Evolutionary conservation across 805 yeast genomes (phyloP), one percentile per base, ranked within the genome.

Genomic region (Ogataea thermomethanolica): DNA sequence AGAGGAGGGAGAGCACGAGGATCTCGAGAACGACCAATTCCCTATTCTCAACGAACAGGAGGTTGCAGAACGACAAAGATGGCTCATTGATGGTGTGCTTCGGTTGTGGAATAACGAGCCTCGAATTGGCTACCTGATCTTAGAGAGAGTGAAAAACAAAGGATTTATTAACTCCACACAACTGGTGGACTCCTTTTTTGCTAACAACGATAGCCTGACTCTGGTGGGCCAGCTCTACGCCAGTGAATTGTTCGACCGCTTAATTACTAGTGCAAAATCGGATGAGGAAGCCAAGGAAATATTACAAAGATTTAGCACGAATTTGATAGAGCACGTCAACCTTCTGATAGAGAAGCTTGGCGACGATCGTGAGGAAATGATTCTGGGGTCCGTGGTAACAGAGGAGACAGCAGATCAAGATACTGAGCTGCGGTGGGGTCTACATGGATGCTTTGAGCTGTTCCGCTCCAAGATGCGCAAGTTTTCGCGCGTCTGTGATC

Each of bases 21-120:
- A 39, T 1, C 28, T 49, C 10, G 50, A 39, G 31, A 46, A 54
- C 34, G 47, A 55, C 26, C 54, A 53, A 33, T 40, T 59, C 41
- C 43, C 42, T 28, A 44, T 55, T 3, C 56, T 51, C 14, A 35
- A 41, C 29, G 59, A 53, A 13, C 53, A 53, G 4, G 64, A 59
- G 22, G 48, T 48, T 10, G 53, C 53, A 5, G 53, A 58, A 11
- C 62, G 66, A 40, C 69, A 70, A 39, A 37, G 42, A 14, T 70
- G 71, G 69, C 69, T 78, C 8, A 70, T 83, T 30, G 74, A 71
- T 20, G 72, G 81, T 1, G 76, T 82, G 2, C 54, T 84, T 27
- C 65, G 75, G 33, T 78, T 74, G 53, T 84, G 95, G 93, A 70
- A 71, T 42, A 65, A 68, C 33, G 78, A 80, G 43, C 81, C 84